Percentiles rank a stretch among this genome's conserved stretches.
phyloP scores from a whole-genome alignment of 1,139 yeast genomes.

The Geotrichum reessii region DNA sequence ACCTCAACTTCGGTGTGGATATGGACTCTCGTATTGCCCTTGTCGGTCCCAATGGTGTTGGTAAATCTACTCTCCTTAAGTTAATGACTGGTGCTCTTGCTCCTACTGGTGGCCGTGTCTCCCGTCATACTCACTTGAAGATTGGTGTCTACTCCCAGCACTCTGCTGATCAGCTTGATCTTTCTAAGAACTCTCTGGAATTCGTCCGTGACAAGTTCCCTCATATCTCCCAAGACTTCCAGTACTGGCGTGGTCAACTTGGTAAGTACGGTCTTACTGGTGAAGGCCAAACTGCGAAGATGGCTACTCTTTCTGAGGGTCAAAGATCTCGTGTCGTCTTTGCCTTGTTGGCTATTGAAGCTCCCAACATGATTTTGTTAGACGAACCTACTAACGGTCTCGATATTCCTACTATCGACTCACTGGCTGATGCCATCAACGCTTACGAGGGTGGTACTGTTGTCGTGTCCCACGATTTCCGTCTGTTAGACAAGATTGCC shows the following conservation, averaged over 20 bases:
- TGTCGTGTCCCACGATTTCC: constrained; percentile 98
- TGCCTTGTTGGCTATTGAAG: constrained; percentile 89
- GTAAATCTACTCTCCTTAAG: constrained; percentile 92
- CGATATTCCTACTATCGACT: constrained; percentile 96
- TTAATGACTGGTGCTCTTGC: constrained; percentile 91
- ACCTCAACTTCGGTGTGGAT: constrained; percentile 95
- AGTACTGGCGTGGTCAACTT: constrained; percentile 97
- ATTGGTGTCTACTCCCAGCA: constrained; percentile 99
- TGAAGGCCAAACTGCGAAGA: constrained; percentile 96
- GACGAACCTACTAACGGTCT: constrained; percentile 99
- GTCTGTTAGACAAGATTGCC: constrained; percentile 94
- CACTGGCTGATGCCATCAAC: constrained; percentile 92
- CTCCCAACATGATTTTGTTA: constrained; percentile 87
- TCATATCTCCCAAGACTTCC: constrained; percentile 89
- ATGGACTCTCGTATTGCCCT: constrained; percentile 98
- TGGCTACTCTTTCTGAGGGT: constrained; percentile 98
- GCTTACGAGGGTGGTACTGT: constrained; percentile 97
- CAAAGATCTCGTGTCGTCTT: constrained; percentile 98
- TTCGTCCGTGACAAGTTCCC: constrained; percentile 94
- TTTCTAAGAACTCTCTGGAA: constrained; percentile 90
- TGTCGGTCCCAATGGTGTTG: constrained; percentile 99
- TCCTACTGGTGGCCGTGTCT: constrained; percentile 91
- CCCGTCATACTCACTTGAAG: constrained; percentile 95
- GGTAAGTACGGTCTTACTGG: constrained; percentile 99
- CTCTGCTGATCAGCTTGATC: constrained; percentile 95